Percentiles rank a stretch among this genome's conserved stretches.
These are phyloP conservation scores for Neofusicoccum sp. DNA, from an alignment of 2,329 filamentous ascomycete genomes.

Conservation along the genomic window DNA sequence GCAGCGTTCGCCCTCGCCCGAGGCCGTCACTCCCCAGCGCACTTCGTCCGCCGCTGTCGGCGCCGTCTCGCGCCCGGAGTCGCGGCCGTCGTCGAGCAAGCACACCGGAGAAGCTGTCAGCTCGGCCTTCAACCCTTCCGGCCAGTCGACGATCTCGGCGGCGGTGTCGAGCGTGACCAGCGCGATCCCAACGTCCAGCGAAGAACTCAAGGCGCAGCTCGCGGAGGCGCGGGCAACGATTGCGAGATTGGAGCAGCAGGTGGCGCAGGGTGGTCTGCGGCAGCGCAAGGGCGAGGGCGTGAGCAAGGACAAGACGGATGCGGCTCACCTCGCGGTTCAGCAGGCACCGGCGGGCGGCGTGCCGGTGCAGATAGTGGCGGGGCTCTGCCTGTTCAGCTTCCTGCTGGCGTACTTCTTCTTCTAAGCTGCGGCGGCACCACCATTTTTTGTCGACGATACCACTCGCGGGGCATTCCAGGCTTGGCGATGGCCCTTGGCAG, in stretches of 20 bases:
- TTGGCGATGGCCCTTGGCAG: neutral
- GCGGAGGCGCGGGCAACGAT: constrained; percentile 73
- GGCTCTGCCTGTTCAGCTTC: constrained; percentile 85
- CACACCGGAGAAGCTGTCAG: constrained; percentile 41
- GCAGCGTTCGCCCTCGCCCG: constrained; percentile 57
- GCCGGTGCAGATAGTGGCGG: constrained; percentile 78
- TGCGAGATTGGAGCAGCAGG: constrained; percentile 62
- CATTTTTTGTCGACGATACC: neutral
- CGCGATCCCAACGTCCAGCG: constrained; percentile 47
- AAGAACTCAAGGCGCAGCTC: constrained; percentile 71
- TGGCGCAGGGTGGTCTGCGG: constrained; percentile 62
- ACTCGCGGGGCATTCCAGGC: neutral
- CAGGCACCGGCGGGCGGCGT: constrained; percentile 69
- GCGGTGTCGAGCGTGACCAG: constrained; percentile 52
- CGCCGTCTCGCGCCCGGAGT: constrained; percentile 39
- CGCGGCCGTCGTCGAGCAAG: constrained; percentile 39
- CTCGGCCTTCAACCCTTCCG: constrained; percentile 42
- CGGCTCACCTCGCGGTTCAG: constrained; percentile 49
- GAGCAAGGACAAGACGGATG: constrained; percentile 48
- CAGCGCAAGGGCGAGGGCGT: constrained; percentile 69
- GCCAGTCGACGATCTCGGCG: constrained; percentile 39
- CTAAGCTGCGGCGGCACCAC: constrained; percentile 44
- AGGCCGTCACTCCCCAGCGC: constrained; percentile 48
- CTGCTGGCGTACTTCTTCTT: constrained; percentile 96
- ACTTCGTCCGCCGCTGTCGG: constrained; percentile 31